Evolutionary conservation across 768 basidiomycete species (phyloP), one percentile per base, ranked within the genome.

Genomic region (Gloeopeniophorella convolvens): DNA sequence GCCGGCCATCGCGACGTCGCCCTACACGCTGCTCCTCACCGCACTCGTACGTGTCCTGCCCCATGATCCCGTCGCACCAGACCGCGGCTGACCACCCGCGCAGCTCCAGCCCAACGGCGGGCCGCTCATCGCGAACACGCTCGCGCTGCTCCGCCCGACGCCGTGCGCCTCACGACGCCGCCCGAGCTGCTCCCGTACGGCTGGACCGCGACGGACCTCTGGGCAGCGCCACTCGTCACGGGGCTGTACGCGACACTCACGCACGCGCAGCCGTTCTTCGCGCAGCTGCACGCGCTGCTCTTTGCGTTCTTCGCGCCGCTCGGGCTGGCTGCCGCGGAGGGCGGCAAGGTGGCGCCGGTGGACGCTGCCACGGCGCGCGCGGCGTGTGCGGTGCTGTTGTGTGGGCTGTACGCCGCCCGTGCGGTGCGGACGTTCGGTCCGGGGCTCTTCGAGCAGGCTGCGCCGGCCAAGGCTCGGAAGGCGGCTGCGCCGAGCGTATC

Each of bases 151-250:
- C 34, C 78, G 83, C 52, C 87, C 90, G 0, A 80, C 81, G 5
- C 70, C 83, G 0, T 89, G 51, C 61, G 76, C 5, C 65, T 93
- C 18, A 71, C 80, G 28, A 91, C 89, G 0, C 92, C 93, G 1
- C 73, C 82, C 0, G 92, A 94, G 63, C 74, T 96, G 7, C 73
- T 73, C 45, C 76, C 88, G 0, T 85, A 84, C 50, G 93, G 93
- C 11, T 95, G 92, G 92, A 85, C 82, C 35, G 79, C 82, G 20
- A 76, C 80, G 0, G 93, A 95, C 62, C 65, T 92, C 26, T 95
- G 92, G 91, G 79, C 79, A 65, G 89, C 92, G 8, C 83, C 89
- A 6, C 67, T 83, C 57, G 69, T 83, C 59, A 90, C 89, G 10
- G 85, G 73, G 1, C 62, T 93, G 9, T 93, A 89, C 62, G 82